phyloP scores from a whole-genome alignment of 495 filamentous ascomycete genomes.

The Talaromyces thailandensis region DNA sequence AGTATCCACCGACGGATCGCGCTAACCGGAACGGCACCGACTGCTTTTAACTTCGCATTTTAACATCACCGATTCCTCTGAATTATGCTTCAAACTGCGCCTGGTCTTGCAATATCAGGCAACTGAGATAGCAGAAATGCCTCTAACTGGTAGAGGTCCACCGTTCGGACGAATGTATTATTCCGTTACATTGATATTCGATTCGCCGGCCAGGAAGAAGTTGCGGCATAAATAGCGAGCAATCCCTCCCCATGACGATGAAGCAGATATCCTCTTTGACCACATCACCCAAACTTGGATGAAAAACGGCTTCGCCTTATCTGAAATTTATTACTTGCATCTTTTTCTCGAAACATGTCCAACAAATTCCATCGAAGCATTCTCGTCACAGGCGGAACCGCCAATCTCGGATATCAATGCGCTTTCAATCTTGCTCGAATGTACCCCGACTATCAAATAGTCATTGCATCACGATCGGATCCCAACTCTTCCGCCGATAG shows the following conservation, averaged over 20 bases:
- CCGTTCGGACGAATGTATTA: not conserved
- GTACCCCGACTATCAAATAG: conserved; percentile 23
- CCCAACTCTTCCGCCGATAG: conserved; percentile 26
- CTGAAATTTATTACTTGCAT: not conserved
- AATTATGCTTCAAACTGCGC: not conserved
- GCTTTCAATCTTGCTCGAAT: conserved; percentile 20
- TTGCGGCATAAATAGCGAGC: not conserved
- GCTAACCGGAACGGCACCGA: not conserved
- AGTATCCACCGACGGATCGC: not conserved
- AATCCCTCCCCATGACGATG: not conserved
- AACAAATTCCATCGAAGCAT: conserved; percentile 16
- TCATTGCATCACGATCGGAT: conserved; percentile 32
- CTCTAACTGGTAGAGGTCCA: not conserved
- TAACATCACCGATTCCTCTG: not conserved
- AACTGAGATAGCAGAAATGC: not conserved
- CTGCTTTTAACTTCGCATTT: not conserved
- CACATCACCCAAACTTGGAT: not conserved
- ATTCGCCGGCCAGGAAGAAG: not conserved
- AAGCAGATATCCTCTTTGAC: not conserved
- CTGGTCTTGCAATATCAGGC: not conserved
- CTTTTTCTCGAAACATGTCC: not conserved
- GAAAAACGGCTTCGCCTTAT: not conserved
- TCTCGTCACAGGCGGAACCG: conserved; percentile 37
- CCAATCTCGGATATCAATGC: conserved; percentile 25
- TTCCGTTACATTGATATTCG: not conserved